Conservation (phyloP, 768 basidiomycete genomes). For the Lentinula sp. region DNA sequence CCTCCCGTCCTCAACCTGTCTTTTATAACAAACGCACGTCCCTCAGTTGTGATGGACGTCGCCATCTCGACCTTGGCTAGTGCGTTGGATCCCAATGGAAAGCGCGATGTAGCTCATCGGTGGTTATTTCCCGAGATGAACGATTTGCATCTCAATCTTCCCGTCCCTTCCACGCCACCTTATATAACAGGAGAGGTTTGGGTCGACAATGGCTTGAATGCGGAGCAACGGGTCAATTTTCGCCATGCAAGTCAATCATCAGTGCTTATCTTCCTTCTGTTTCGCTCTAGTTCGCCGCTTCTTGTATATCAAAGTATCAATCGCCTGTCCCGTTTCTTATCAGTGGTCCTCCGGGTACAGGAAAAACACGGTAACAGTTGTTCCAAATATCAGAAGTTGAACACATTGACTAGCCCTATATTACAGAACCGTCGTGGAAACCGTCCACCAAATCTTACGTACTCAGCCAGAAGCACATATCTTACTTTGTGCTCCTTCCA, state of each 20-base stretch:
- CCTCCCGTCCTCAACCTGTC: conserved; percentile 41
- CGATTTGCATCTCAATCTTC: conserved; percentile 19
- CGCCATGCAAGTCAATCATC: background rate
- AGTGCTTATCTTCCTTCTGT: background rate
- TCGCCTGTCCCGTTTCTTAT: conserved; percentile 44
- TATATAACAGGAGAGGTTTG: conserved; percentile 28
- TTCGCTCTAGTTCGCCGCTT: conserved; percentile 31
- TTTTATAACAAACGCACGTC: conserved; percentile 39
- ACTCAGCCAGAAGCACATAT: conserved; percentile 40
- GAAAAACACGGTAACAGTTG: conserved; percentile 38
- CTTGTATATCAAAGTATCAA: conserved; percentile 34
- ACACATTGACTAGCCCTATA: background rate
- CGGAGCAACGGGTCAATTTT: conserved; percentile 33
- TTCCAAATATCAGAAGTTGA: background rate
- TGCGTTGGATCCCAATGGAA: conserved; percentile 15
- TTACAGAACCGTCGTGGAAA: conserved; percentile 40
- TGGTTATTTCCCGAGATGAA: conserved; percentile 41
- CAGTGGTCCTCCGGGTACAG: conserved; percentile 46
- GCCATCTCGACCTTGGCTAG: conserved; percentile 25
- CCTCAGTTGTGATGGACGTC: conserved; percentile 36
- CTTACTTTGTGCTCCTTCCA: conserved; percentile 45
- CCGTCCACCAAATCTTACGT: conserved; percentile 44
- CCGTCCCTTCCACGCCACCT: conserved; percentile 15
- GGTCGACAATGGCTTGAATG: conserved; percentile 40
- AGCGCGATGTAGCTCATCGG: conserved; percentile 25